Percentiles rank a stretch among this genome's conserved stretches.
Conservation (phyloP, 2,329 filamentous ascomycete species). For the Cercospora sp. region DNA sequence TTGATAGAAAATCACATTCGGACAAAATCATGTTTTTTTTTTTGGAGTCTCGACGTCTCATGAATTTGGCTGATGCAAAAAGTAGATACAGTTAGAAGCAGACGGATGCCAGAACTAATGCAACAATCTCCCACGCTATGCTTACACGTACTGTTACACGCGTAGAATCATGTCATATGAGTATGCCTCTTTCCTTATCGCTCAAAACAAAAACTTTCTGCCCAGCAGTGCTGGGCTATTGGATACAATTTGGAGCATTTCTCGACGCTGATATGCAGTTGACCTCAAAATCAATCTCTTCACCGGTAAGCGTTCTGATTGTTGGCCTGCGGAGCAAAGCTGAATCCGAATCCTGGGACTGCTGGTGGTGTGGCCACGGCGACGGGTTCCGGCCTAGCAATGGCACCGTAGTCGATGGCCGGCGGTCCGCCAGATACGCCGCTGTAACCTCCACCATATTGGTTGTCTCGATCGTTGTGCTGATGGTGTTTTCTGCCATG, state of each 20-base stretch:
- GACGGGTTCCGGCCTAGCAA: slow-evolving; percentile 40
- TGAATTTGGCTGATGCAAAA: neutral
- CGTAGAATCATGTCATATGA: neutral
- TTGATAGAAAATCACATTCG: neutral
- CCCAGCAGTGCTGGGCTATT: neutral
- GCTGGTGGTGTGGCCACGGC: slow-evolving; percentile 43
- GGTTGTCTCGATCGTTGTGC: slow-evolving; percentile 29
- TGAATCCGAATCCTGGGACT: slow-evolving; percentile 44
- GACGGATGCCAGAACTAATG: neutral
- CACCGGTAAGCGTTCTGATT: slow-evolving; percentile 23
- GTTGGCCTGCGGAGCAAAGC: slow-evolving; percentile 24
- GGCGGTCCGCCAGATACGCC: slow-evolving; percentile 25
- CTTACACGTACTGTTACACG: slow-evolving; percentile 2
- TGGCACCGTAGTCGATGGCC: slow-evolving; percentile 32
- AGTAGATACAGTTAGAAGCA: neutral
- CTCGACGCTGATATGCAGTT: neutral
- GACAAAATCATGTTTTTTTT: neutral
- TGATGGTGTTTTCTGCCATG: slow-evolving; percentile 34
- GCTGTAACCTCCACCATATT: slow-evolving; percentile 28
- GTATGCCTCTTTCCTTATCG: neutral
- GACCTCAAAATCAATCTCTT: neutral
- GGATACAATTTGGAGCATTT: neutral
- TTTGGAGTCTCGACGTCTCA: neutral
- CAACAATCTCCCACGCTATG: neutral
- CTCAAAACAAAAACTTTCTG: neutral